Evolutionary conservation across 495 filamentous ascomycete species (phyloP), one percentile per base, ranked within the genome.

Genomic region (Podospora pseudopauciseta): DNA sequence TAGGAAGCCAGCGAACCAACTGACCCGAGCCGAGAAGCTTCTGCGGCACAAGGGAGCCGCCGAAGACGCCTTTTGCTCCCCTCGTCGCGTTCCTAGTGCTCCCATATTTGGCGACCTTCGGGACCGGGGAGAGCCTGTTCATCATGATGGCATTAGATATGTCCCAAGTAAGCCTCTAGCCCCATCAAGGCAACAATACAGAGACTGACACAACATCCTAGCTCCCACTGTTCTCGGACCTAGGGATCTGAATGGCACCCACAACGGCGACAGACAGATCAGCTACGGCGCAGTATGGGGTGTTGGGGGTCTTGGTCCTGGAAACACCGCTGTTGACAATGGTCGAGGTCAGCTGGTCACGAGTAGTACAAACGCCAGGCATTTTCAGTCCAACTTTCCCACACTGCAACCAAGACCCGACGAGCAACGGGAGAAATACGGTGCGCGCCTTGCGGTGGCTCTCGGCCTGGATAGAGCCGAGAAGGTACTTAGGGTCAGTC

Each of bases 251-350:
- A 77, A 76, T 67, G 63, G 60, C 28, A 39, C 6, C 23, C 59
- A 53, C 44, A 60, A 65, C 57, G 59, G 67, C 19, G 67, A 81
- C 15, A 73, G 80, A 39, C 82, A 84, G 64, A 80, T 88, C 61
- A 95, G 92, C 76, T 70, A 80, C 61, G 91, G 91, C 0, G 84
- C 87, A 49, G 83, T 94, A n/a, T 96, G 93, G 93, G 86, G 87
- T 5, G 91, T 95, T 18, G 91, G 93, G 19, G 91, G 92, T 30
- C 71, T 84, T 30, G 85, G 86, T 58, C 82, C 84, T 26, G 82
- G 83, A 16, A 85, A 79, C 13, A 70, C 79, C 54, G 83, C 85
- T 9, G 76, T 90, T 20, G 75, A 88, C 62, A 82, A 89, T 74
- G 89, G 90, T 11, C 81, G 85, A 53, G 89, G 88, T 19, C 85